Conservation (phyloP, 2,329 filamentous ascomycete genomes). For the Hymenoscyphus scutula region DNA sequence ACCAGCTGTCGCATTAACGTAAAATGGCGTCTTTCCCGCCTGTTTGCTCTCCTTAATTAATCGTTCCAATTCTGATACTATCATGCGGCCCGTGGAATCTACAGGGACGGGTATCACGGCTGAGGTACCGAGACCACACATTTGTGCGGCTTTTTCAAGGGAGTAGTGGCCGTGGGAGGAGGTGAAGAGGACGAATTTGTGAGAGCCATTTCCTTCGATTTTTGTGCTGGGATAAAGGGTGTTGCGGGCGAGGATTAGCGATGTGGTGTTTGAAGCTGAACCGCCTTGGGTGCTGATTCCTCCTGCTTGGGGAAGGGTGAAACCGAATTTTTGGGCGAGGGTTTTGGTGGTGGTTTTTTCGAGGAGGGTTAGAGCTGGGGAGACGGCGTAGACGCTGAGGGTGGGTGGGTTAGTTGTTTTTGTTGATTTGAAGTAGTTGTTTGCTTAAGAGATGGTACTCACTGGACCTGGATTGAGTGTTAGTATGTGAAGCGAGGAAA, state of each 20-base stretch:
- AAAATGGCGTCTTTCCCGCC: constrained; percentile 78
- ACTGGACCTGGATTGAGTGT: background rate
- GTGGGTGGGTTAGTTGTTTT: constrained; percentile 39
- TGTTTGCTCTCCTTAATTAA: constrained; percentile 59
- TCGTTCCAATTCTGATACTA: constrained; percentile 60
- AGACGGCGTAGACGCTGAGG: constrained; percentile 92
- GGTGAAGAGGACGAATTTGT: constrained; percentile 80
- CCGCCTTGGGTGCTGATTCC: constrained; percentile 75
- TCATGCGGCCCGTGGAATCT: constrained; percentile 71
- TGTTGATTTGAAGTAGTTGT: constrained; percentile 15
- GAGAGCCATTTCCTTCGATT: constrained; percentile 61
- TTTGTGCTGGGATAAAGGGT: constrained; percentile 79
- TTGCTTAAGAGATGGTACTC: background rate
- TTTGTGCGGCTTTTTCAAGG: constrained; percentile 90
- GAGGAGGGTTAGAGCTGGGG: constrained; percentile 80
- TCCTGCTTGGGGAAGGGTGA: constrained; percentile 64
- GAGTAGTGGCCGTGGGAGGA: constrained; percentile 90
- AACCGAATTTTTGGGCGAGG: constrained; percentile 75
- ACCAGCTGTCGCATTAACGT: constrained; percentile 92
- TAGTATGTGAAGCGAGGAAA: background rate
- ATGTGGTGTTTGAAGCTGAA: constrained; percentile 78
- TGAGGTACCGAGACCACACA: constrained; percentile 76
- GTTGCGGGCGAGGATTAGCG: constrained; percentile 85
- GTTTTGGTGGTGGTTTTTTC: constrained; percentile 77
- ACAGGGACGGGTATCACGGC: constrained; percentile 74